A percentile compares a stretch with the other conserved stretches of the same genome.
Evolutionary conservation across 306 rosid genomes (phyloP).

Genomic region (Vicia villosa): DNA sequence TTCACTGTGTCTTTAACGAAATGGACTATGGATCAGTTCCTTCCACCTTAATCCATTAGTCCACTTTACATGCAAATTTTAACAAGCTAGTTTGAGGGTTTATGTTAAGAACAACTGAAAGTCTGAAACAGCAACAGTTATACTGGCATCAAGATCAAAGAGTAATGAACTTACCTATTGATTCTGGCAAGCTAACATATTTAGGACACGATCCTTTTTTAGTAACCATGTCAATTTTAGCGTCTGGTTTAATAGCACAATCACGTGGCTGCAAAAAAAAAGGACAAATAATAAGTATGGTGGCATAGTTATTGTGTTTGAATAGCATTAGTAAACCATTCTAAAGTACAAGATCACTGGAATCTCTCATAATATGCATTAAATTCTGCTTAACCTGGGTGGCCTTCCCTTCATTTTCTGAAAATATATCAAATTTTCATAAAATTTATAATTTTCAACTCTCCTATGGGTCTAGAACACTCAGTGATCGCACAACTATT

Average conservation of each 20-base stretch:
- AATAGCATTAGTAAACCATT: constrained; percentile 24
- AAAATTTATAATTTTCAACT: not conserved
- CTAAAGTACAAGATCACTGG: not conserved
- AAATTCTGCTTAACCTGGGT: constrained; percentile 16
- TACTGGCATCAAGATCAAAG: constrained; percentile 15
- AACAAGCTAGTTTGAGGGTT: not conserved
- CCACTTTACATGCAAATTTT: constrained; percentile 16
- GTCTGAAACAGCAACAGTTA: constrained; percentile 25
- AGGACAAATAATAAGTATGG: constrained; percentile 9
- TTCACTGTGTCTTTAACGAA: constrained; percentile 6
- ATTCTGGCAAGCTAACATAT: constrained; percentile 74
- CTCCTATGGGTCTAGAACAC: constrained; percentile 9
- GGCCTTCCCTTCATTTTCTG: constrained; percentile 10
- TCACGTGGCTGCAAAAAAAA: constrained; percentile 75
- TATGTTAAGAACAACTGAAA: constrained; percentile 17
- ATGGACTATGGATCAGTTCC: constrained; percentile 1
- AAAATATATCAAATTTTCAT: not conserved
- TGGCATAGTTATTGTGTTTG: constrained; percentile 10
- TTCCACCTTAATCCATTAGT: constrained; percentile 7
- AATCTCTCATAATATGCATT: constrained; percentile 11
- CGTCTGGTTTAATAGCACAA: constrained; percentile 52
- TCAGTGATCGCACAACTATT: constrained; percentile 13
- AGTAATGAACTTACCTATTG: constrained; percentile 48
- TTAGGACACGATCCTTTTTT: constrained; percentile 68
- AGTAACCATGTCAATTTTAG: constrained; percentile 46